These are phyloP conservation scores for Fistulinella prunicolor DNA, from an alignment of 768 basidiomycete species.

Conservation along the genomic window DNA sequence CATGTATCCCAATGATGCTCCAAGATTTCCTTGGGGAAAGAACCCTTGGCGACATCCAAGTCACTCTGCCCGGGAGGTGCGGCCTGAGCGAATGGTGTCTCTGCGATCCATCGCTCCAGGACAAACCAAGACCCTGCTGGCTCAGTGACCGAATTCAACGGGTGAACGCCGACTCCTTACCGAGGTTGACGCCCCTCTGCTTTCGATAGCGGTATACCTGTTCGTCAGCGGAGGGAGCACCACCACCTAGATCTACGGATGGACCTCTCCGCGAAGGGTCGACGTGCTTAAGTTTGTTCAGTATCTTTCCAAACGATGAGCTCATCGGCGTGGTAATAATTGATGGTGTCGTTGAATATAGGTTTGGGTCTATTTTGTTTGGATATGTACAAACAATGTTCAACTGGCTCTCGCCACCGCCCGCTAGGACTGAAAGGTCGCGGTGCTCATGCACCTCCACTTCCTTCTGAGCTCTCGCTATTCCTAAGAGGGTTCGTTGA, in stretches of 20 bases:
- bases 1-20: slow-evolving; percentile 52
- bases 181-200: slow-evolving; percentile 81
- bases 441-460: too few relatives aligned
- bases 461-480: too few relatives aligned
- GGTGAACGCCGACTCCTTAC: slow-evolving; percentile 33
- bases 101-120: slow-evolving; percentile 73
- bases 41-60: slow-evolving; percentile 62
- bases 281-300: slow-evolving; percentile 15
- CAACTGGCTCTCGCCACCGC: too few relatives aligned
- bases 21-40: slow-evolving; percentile 40
- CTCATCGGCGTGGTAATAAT: slow-evolving; percentile 18
- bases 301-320: slow-evolving; percentile 9
- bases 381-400: slow-evolving; percentile 13
- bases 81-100: slow-evolving; percentile 55
- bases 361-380: slow-evolving; percentile 9
- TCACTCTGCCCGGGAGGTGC: slow-evolving; percentile 59
- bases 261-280: slow-evolving; percentile 1
- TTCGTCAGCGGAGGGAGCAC: slow-evolving; percentile 5
- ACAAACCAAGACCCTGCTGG: slow-evolving; percentile 71
- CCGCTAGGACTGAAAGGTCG: too few relatives aligned
- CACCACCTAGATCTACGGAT: slow-evolving; percentile 6
- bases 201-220: slow-evolving; percentile 58
- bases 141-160: slow-evolving; percentile 8
- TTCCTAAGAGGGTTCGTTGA: too few relatives aligned
- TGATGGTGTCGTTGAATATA: background rate